Base-by-base conservation (phyloP, 148 eudicot genomes). In the Hydrangea macrophylla region DNA sequence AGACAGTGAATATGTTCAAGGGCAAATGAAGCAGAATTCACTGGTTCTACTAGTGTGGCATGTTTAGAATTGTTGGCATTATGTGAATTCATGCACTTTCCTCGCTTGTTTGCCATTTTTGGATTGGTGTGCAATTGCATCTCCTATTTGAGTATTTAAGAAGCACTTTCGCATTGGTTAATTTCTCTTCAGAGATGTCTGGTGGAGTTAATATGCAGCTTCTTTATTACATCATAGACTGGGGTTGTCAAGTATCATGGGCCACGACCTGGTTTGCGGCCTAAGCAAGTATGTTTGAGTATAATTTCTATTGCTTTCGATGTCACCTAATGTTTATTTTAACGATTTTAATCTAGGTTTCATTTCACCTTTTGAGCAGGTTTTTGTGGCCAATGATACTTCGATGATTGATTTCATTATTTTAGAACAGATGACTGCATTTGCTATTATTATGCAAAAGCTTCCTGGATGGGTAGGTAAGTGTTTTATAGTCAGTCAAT, bases 391-490 rank as follows among this genome's bases (percentile, higher is more conserved):
- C 57, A 95, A 95, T 74, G 97, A 95, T 69, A 95, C 99, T 37
- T 95, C 99, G 64, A 91, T 95, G 99, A 95, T 95, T 79, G 99
- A 95, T 76, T 95, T 95, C 82, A 84, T 95, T 60, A 77, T 95
- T 64, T 84, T 95, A 69, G 99, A 95, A 70, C 99, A 95, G 78
- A 95, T 95, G 97, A 95, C 97, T 79, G 96, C 99, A 76, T 95
- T 95, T 80, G 99, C 97, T 78, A 96, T 89, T 53, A 95, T 95
- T 40, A 95, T 95, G 99, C 99, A 95, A 76, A 95, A 95, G 79
- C 99, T 91, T 82, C 99, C 97, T 79, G 97, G 97, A 59, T 95
- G 99, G 99, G 96, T 95, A 73, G 99, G 99, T 95, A 80, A 78
- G 98, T 70, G 37, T 75, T 57, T n/a, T 75, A 39, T 36, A 28